Evolutionary conservation across 1,284 basidiomycete species (phyloP).

Genomic region (Marasmius oreades): DNA sequence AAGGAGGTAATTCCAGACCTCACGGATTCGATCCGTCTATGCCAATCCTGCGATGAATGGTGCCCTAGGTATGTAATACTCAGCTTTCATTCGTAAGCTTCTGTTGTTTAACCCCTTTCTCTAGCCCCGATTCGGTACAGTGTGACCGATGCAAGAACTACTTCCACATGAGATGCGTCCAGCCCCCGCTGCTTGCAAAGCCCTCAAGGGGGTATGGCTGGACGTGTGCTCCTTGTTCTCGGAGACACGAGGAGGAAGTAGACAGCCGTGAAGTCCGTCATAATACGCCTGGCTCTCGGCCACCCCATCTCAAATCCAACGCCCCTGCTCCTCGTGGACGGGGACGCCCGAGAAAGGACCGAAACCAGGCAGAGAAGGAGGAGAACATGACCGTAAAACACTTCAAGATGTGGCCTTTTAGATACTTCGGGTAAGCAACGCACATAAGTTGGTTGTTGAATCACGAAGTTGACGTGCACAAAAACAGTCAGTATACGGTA

Average conservation of each 20-base stretch:
- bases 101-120: slow-evolving; percentile 13
- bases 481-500: slow-evolving; percentile 75
- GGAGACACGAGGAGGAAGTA: slow-evolving; percentile 84
- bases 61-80: slow-evolving; percentile 67
- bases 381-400: slow-evolving; percentile 76
- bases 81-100: slow-evolving; percentile 4
- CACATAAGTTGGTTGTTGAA: slow-evolving; percentile 8
- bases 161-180: slow-evolving; percentile 95
- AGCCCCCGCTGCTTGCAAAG: slow-evolving; percentile 91
- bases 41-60: slow-evolving; percentile 86
- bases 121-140: slow-evolving; percentile 83
- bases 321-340: slow-evolving; percentile 63
- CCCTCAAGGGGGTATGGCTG: slow-evolving; percentile 97
- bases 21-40: slow-evolving; percentile 83
- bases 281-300: slow-evolving; percentile 36
- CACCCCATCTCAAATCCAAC: slow-evolving; percentile 65
- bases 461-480: slow-evolving; percentile 12
- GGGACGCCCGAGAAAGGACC: slow-evolving; percentile 72
- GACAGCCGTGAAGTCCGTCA: slow-evolving; percentile 67
- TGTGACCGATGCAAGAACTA: slow-evolving; percentile 93
- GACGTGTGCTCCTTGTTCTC: slow-evolving; percentile 93
- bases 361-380: slow-evolving; percentile 63
- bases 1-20: slow-evolving; percentile 90
- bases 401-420: slow-evolving; percentile 94
- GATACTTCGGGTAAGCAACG: slow-evolving; percentile 88